Evolutionary conservation across 805 yeast genomes (phyloP).

Genomic region (Scheffersomyces ergatensis): DNA sequence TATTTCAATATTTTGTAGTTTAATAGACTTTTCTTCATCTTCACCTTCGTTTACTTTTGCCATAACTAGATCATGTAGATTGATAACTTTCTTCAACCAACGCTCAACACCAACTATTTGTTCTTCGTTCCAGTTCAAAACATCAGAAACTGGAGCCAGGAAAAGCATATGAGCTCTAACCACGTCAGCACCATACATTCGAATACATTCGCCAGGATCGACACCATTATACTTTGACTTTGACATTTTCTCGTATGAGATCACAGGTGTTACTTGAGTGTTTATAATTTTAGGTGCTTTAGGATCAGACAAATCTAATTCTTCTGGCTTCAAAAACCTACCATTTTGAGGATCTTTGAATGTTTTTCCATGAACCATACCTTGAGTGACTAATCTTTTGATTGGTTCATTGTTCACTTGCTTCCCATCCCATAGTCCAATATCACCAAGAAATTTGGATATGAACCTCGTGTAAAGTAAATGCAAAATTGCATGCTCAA

Average conservation of each 20-base stretch:
- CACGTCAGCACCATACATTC: slow-evolving; percentile 85
- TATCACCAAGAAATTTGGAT: slow-evolving; percentile 68
- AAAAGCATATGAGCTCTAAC: slow-evolving; percentile 90
- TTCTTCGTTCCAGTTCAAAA: slow-evolving; percentile 84
- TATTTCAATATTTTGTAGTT: not conserved
- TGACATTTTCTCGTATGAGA: slow-evolving; percentile 90
- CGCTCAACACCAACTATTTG: slow-evolving; percentile 86
- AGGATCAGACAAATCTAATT: slow-evolving; percentile 47
- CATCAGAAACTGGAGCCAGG: slow-evolving; percentile 84
- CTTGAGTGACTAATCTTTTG: slow-evolving; percentile 79
- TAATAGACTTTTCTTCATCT: not conserved
- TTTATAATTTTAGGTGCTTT: slow-evolving; percentile 44
- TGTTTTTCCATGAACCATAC: slow-evolving; percentile 97
- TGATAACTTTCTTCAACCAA: slow-evolving; percentile 69
- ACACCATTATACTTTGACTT: slow-evolving; percentile 95
- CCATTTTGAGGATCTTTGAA: slow-evolving; percentile 70
- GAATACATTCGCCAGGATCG: slow-evolving; percentile 78
- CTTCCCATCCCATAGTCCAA: slow-evolving; percentile 68
- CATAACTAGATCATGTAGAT: slow-evolving; percentile 18
- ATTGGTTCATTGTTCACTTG: slow-evolving; percentile 74
- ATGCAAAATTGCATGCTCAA: slow-evolving; percentile 95
- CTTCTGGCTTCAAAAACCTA: slow-evolving; percentile 75
- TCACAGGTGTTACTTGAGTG: slow-evolving; percentile 49
- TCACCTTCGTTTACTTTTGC: slow-evolving; percentile 5
- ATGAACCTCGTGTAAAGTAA: slow-evolving; percentile 83